Base-by-base conservation (phyloP, 441 rosid species). In the Pelargonium fulgidum region DNA sequence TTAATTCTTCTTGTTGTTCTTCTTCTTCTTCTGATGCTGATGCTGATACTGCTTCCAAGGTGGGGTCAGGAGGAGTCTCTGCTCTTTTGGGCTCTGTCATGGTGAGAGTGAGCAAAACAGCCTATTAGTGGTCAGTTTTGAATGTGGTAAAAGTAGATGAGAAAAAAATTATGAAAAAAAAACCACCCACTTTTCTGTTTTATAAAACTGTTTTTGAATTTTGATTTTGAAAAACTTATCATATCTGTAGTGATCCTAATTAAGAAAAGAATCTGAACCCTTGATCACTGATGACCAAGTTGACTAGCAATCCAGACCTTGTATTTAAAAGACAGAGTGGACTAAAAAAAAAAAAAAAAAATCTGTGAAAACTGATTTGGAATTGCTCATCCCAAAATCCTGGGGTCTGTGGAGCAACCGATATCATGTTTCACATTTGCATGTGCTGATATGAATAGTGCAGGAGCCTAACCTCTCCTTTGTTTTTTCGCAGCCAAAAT, bases 171-270 rank as follows among this genome's bases (percentile, higher is more conserved):
- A 59, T 75, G 63, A 67, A 67, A 52, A n/a, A 59, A 65, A 12
- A 68, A 72, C 71, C 6, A 22, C 81, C 84, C 79, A 74, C 78
- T n/a, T 70, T 66, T 59, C 70, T 75, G 39, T 29, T 65, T 72
- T 41, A 33, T 66, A 50, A 50, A 61, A 8, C 1, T 3, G 2
- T 7, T 69, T 79, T 81, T 68, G 71, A 81, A 73, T 64, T 80
- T 77, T 66, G 67, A 64, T 17, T 66, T 62, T 65, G 67, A 52
- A 52, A 14, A 52, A 2, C 20, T 14, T 3, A 52, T 52, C 19
- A 2, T 0, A 48, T 48, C 17, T 47, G 11, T 1, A 1, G 58
- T 44, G 12, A 50, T n/a, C 58, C 17, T 50, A 0, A 13, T 13
- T 3, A 50, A 50, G 58, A 24, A 24, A 29, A 52, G 8, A 52